A percentile compares a stretch with the other conserved stretches of the same genome.
phyloP scores from a whole-genome alignment of 2,329 filamentous ascomycete genomes.

The Ophiobolus disseminans region DNA sequence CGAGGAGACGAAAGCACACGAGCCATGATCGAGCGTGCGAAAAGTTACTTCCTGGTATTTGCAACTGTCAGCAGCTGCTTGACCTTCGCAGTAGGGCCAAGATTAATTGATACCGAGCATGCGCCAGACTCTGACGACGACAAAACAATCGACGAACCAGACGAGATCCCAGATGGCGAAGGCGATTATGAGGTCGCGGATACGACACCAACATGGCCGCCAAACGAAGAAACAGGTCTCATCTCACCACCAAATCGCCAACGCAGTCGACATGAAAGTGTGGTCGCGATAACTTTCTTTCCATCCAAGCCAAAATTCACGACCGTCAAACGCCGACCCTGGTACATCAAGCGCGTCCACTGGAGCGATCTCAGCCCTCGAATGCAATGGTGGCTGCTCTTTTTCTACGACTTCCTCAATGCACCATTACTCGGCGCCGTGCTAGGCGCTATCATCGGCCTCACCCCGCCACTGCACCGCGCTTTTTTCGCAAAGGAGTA shows the following conservation, averaged over 20 bases:
- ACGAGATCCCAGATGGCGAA: slow-evolving; percentile 1
- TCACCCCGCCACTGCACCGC: slow-evolving; percentile 30
- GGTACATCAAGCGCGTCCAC: slow-evolving; percentile 27
- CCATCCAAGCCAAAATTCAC: slow-evolving; percentile 37
- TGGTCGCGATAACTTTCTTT: slow-evolving; percentile 39
- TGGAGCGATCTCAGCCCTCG: slow-evolving; percentile 33
- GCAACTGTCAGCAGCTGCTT: slow-evolving; percentile 67
- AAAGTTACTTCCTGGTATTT: slow-evolving; percentile 71
- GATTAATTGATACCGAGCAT: slow-evolving; percentile 59
- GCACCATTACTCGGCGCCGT: slow-evolving; percentile 38
- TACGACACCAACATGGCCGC: not conserved
- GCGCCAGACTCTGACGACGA: slow-evolving; percentile 34
- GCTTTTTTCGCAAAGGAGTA: slow-evolving; percentile 36
- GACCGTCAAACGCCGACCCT: slow-evolving; percentile 29
- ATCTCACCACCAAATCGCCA: slow-evolving; percentile 3
- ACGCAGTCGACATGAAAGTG: slow-evolving; percentile 21
- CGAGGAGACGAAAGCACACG: slow-evolving; percentile 51
- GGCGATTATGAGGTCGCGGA: slow-evolving; percentile 13
- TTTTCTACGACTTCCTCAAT: slow-evolving; percentile 43
- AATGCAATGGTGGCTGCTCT: slow-evolving; percentile 39
- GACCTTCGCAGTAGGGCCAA: slow-evolving; percentile 69
- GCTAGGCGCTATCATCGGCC: slow-evolving; percentile 34
- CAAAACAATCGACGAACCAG: slow-evolving; percentile 12
- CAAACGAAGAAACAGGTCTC: slow-evolving; percentile 26
- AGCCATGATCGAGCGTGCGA: slow-evolving; percentile 63